phyloP scores from a whole-genome alignment of 306 rosid genomes.

The Trichosanthes truncata region DNA sequence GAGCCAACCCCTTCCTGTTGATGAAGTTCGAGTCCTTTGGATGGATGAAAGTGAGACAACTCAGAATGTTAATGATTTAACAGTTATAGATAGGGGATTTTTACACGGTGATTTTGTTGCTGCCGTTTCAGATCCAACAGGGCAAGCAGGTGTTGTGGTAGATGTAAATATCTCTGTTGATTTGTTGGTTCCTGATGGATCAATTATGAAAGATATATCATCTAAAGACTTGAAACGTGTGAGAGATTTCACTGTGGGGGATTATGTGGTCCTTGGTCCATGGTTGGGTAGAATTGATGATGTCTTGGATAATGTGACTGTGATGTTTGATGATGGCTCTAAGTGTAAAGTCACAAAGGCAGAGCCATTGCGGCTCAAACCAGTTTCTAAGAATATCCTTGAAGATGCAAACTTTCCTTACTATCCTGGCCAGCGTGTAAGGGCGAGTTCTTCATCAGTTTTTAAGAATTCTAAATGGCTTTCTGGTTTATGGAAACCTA shows the following conservation, averaged over 20 bases:
- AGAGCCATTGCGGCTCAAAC: constrained; percentile 81
- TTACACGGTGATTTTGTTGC: constrained; percentile 95
- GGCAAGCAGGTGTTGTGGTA: constrained; percentile 95
- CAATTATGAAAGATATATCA: constrained; percentile 53
- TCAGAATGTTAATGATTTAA: constrained; percentile 42
- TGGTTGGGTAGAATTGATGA: constrained; percentile 96
- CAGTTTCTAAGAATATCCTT: constrained; percentile 71
- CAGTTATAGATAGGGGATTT: constrained; percentile 77
- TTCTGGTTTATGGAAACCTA: constrained; percentile 97
- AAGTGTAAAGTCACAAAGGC: constrained; percentile 85
- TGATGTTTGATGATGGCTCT: constrained; percentile 91
- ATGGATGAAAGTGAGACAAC: constrained; percentile 74
- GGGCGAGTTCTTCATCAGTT: constrained; percentile 82
- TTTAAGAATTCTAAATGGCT: constrained; percentile 93
- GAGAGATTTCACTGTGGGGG: constrained; percentile 90
- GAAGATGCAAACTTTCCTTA: constrained; percentile 93
- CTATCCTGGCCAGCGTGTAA: constrained; percentile 97
- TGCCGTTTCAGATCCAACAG: constrained; percentile 70
- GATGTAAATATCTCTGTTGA: constrained; percentile 80
- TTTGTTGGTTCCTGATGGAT: constrained; percentile 56
- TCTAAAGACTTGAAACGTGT: constrained; percentile 72
- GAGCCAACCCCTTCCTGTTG: constrained; percentile 48
- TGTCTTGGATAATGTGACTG: constrained; percentile 92
- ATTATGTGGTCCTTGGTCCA: constrained; percentile 87
- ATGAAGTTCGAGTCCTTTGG: constrained; percentile 88